phyloP scores from a whole-genome alignment of 495 filamentous ascomycete species.

The Podospora didyma region DNA sequence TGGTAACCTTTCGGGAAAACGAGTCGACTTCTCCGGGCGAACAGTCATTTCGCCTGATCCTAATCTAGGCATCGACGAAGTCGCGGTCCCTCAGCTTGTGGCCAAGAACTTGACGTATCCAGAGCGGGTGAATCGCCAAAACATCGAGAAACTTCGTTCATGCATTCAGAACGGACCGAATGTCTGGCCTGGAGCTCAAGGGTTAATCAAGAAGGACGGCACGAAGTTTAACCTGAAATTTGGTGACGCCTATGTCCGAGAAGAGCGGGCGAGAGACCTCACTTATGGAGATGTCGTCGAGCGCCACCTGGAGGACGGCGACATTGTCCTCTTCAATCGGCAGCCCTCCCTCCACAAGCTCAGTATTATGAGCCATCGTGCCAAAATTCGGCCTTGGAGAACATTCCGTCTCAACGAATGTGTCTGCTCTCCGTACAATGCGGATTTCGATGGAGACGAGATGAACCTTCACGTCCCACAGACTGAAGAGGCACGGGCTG shows the following conservation, averaged over 20 bases:
- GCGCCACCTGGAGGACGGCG: slow-evolving; percentile 90
- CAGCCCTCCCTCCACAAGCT: slow-evolving; percentile 98
- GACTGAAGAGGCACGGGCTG: slow-evolving; percentile 90
- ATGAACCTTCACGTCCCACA: slow-evolving; percentile 99
- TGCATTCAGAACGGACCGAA: slow-evolving; percentile 68
- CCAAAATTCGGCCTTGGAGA: slow-evolving; percentile 88
- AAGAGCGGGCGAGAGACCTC: slow-evolving; percentile 63
- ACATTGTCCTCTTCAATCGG: slow-evolving; percentile 96
- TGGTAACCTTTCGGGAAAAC: slow-evolving; percentile 94
- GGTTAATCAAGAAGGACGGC: slow-evolving; percentile 66
- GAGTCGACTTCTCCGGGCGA: slow-evolving; percentile 95
- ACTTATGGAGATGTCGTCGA: slow-evolving; percentile 85
- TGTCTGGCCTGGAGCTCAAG: slow-evolving; percentile 84
- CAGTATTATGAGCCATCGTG: slow-evolving; percentile 91
- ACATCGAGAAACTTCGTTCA: slow-evolving; percentile 72
- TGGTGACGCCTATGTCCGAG: slow-evolving; percentile 48
- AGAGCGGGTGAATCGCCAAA: slow-evolving; percentile 76
- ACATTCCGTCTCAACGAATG: slow-evolving; percentile 98
- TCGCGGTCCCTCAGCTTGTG: slow-evolving; percentile 83
- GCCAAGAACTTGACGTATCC: slow-evolving; percentile 95
- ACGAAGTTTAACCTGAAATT: slow-evolving; percentile 73
- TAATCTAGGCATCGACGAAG: slow-evolving; percentile 88
- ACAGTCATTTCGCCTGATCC: slow-evolving; percentile 98
- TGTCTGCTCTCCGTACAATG: slow-evolving; percentile 97
- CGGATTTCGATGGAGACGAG: slow-evolving; percentile 99